A percentile compares a stretch with the other conserved stretches of the same genome.
Evolutionary conservation across 371 early-diverging fungal genomes (phyloP).

Genomic region (Mortierella sp.): DNA sequence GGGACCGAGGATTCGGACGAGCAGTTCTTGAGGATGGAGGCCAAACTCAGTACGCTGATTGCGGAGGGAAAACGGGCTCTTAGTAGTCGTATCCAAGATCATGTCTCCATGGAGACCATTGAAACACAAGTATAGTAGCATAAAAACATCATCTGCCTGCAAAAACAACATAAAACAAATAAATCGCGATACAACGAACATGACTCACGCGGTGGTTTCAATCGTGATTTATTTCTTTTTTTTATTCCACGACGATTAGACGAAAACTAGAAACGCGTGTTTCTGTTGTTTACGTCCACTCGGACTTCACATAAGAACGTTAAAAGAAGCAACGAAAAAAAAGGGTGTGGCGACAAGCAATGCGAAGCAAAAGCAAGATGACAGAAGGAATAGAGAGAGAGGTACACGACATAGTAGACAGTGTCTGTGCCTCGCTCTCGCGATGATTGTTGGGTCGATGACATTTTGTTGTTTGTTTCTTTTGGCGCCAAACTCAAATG

Average conservation of each 20-base stretch:
- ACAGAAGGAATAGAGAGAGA: not conserved
- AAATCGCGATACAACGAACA: no score
- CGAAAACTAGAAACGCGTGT: constrained; percentile 6
- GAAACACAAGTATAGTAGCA: not conserved
- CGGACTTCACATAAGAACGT: not conserved
- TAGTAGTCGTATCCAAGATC: constrained; percentile 32
- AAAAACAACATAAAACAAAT: no score
- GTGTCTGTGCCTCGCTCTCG: constrained; percentile 1
- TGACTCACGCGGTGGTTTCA: not conserved
- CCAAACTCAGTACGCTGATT: constrained; percentile 47
- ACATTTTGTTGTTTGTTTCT: not conserved
- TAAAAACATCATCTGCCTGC: not conserved
- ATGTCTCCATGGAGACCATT: no score
- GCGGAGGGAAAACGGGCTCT: constrained; percentile 54
- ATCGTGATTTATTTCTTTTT: not conserved
- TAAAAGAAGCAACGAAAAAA: not conserved
- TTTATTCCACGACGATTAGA: no score
- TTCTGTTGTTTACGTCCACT: not conserved
- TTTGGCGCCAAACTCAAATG: not conserved
- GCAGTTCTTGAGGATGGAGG: constrained; percentile 56
- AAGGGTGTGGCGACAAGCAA: not conserved
- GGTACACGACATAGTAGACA: not conserved
- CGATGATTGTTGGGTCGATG: not conserved
- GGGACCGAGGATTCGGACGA: constrained; percentile 52
- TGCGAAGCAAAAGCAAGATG: not conserved